Base-by-base conservation (phyloP, 192 early-diverging fungal species). In the Coemansia javaensis region DNA sequence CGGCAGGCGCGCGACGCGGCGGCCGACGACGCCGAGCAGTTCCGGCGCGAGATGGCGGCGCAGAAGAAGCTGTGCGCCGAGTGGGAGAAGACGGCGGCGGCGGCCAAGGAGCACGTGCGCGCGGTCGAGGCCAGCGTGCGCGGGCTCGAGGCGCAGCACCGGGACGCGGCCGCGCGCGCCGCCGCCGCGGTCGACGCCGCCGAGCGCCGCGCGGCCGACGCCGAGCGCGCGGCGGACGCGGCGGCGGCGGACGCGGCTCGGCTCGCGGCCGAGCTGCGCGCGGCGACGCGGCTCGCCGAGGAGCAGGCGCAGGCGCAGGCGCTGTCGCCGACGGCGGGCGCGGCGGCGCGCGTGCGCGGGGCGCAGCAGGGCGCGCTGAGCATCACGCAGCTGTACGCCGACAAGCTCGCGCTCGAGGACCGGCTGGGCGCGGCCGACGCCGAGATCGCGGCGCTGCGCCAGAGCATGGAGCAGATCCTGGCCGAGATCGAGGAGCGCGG, bases 31-130 rank as follows among this genome's bases (percentile, higher is more conserved):
- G 67, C 73, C 3, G 78, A 82, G 49, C 77, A 80, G 45, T 88
- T 85, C 64, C 63, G 75, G 20, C 71, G 59, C 46, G 86, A 88
- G 41, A 85, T 86, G 79, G 75, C 68, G 11, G 71, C 79, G 4
- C 86, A 86, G 54, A 79, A 77, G 41, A 73, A 77, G 40, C 68
- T 86, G 23, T 75, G 77, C 17, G 77, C 68, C 10, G 73, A 86
- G 30, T 85, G 77, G 67, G 78, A 81, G 55, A 63, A 70, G 18
- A 73, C 72, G 24, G 78, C 78, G 3, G 59, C 66, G 14, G 78
- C 80, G 1, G 67, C 75, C 44, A 83, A 82, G 47, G 46, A 50
- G 15, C 74, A 78, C 8, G 56, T 79, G 21, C 66, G 65, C 6
- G 78, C 81, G 37, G 61, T 83, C 42, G 77, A 84, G 40, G 53